A percentile compares a stretch with the other conserved stretches of the same genome.
phyloP scores from a whole-genome alignment of 352 stramenopile genomes.

The Phytophthora sp. region DNA sequence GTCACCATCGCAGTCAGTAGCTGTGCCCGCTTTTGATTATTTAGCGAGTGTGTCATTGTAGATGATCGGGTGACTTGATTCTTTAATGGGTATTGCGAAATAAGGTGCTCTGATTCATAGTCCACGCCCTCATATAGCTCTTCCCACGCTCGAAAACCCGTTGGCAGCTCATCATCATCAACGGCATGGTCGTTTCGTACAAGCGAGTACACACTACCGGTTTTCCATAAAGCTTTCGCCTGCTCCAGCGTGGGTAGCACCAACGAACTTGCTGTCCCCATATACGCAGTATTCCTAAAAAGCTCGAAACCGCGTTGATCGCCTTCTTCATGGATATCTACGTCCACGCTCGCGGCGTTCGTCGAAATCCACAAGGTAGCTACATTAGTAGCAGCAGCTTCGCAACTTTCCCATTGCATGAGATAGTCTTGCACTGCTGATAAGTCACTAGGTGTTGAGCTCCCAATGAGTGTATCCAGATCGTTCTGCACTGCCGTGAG shows the following conservation, averaged over 20 bases:
- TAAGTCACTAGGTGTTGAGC: slow-evolving; percentile 22
- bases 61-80: slow-evolving; percentile 17
- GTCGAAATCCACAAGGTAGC: slow-evolving; percentile 48
- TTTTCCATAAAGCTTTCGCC: slow-evolving; percentile 49
- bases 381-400: slow-evolving; percentile 34
- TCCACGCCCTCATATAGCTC: slow-evolving; percentile 64
- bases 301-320: slow-evolving; percentile 66
- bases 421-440: slow-evolving; percentile 45
- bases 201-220: slow-evolving; percentile 51
- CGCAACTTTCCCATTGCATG: slow-evolving; percentile 52
- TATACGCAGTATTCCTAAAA: slow-evolving; percentile 32
- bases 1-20: slow-evolving; percentile 37
- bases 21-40: slow-evolving; percentile 15
- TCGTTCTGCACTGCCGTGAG: slow-evolving; percentile 25
- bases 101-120: slow-evolving; percentile 54
- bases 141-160: slow-evolving; percentile 63
- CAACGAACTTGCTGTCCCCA: not conserved
- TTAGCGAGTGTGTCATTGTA: slow-evolving; percentile 30
- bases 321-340: slow-evolving; percentile 40
- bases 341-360: slow-evolving; percentile 38
- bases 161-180: slow-evolving; percentile 37
- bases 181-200: slow-evolving; percentile 15
- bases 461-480: slow-evolving; percentile 20
- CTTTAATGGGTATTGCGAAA: slow-evolving; percentile 42
- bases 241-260: slow-evolving; percentile 44